Conservation (phyloP, 495 filamentous ascomycete species). For the Penicillium cinerascens region DNA sequence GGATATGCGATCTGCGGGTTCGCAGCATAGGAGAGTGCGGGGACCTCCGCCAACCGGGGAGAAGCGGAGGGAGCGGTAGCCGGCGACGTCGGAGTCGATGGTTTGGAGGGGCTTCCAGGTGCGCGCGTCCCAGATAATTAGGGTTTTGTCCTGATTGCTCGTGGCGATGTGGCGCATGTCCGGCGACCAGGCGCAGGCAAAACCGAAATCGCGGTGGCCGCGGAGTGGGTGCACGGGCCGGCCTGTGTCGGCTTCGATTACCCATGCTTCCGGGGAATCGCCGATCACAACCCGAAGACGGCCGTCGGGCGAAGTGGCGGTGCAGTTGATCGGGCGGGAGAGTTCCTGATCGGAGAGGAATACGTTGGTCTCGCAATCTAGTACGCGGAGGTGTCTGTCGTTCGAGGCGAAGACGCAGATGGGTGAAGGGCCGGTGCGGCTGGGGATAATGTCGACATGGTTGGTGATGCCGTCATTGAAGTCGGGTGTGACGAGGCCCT, state of each 20-base stretch:
- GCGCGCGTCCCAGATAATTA: conserved; percentile 84
- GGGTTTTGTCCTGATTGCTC: conserved; percentile 80
- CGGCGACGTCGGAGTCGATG: conserved; percentile 71
- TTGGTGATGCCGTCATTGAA: conserved; percentile 74
- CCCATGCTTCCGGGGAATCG: conserved; percentile 54
- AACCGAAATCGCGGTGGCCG: conserved; percentile 78
- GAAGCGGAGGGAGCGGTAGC: conserved; percentile 74
- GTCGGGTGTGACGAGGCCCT: conserved; percentile 38
- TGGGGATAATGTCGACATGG: conserved; percentile 68
- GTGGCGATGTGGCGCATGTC: conserved; percentile 88
- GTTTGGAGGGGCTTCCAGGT: conserved; percentile 62
- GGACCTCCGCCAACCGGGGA: conserved; percentile 74
- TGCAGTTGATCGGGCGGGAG: conserved; percentile 76
- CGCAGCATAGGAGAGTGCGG: conserved; percentile 70
- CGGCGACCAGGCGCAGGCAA: conserved; percentile 88
- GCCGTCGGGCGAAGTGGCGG: conserved; percentile 71
- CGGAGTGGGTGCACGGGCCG: conserved; percentile 52
- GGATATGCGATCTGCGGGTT: conserved; percentile 79
- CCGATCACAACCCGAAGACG: conserved; percentile 78
- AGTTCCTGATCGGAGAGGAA: conserved; percentile 61
- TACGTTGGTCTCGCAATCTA: conserved; percentile 67
- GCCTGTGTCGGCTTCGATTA: conserved; percentile 64
- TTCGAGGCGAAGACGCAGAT: conserved; percentile 80
- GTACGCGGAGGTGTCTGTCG: conserved; percentile 68
- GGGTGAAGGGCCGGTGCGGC: conserved; percentile 58